phyloP scores from a whole-genome alignment of 2,329 filamentous ascomycete genomes.

The Reticulascus tulasneorum region DNA sequence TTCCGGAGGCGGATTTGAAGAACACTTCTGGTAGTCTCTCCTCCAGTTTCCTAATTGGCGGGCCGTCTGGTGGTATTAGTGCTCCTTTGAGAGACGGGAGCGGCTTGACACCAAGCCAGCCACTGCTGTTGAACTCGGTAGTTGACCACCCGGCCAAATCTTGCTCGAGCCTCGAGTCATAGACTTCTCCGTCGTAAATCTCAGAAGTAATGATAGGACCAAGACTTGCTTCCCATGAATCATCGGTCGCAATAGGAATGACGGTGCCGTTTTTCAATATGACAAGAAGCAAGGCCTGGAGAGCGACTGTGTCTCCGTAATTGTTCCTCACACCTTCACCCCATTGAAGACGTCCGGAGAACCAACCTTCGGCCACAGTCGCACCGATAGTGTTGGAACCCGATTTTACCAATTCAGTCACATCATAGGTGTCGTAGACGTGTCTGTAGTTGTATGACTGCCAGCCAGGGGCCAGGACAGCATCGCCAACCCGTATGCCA shows the following conservation, averaged over 20 bases:
- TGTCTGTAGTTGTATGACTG: conserved; percentile 46
- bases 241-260: conserved; percentile 28
- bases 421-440: conserved; percentile 52
- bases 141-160: conserved; percentile 24
- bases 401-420: conserved; percentile 34
- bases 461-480: conserved; percentile 47
- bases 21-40: conserved; percentile 24
- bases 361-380: conserved; percentile 49
- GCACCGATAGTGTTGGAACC: conserved; percentile 33
- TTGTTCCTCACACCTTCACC: conserved; percentile 25
- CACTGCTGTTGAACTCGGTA: conserved; percentile 18
- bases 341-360: conserved; percentile 30
- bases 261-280: conserved; percentile 25
- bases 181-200: conserved; percentile 51
- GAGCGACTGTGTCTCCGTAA: conserved; percentile 34
- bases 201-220: conserved; percentile 33
- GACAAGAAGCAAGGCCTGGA: conserved; percentile 35
- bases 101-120: conserved; percentile 26
- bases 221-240: conserved; percentile 29
- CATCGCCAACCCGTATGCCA: conserved; percentile 34
- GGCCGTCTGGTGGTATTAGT: conserved; percentile 35
- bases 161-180: conserved; percentile 32
- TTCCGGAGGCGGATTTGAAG: conserved; percentile 33
- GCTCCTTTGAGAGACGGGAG: conserved; percentile 22
- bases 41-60: conserved; percentile 37